These are phyloP conservation scores for Neurospora discreta DNA, from an alignment of 495 filamentous ascomycete species.

Conservation along the genomic window DNA sequence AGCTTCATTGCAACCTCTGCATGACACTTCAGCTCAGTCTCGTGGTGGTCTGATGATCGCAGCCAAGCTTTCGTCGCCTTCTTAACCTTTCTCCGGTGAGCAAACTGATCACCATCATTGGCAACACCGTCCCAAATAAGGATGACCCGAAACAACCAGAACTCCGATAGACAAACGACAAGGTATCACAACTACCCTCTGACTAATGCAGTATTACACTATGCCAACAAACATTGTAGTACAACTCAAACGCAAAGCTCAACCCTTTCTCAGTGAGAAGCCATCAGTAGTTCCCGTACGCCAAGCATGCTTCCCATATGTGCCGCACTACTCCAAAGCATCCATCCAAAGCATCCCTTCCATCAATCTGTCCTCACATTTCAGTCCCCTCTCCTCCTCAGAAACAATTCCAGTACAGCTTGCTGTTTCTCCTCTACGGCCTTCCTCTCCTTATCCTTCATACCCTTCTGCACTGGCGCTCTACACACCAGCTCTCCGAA, in stretches of 20 bases:
- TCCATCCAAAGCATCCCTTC: background rate
- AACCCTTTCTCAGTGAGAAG: background rate
- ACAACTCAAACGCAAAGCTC: background rate
- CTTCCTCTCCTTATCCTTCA: constrained; percentile 35
- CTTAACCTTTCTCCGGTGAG: background rate
- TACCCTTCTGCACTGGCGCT: constrained; percentile 15
- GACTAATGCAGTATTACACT: background rate
- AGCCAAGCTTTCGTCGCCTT: background rate
- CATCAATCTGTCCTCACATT: background rate
- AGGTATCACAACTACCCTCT: background rate
- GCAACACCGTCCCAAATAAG: background rate
- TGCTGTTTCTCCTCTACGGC: constrained; percentile 34
- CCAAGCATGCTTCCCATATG: background rate
- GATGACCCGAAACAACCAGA: background rate
- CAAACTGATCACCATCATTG: background rate
- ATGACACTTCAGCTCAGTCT: background rate
- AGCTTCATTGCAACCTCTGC: background rate
- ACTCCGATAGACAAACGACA: background rate
- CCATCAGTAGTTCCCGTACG: background rate
- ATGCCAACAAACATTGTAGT: background rate
- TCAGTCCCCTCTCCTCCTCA: constrained; percentile 15
- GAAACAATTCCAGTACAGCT: constrained; percentile 30
- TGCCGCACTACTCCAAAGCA: background rate
- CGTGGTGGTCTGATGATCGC: background rate
- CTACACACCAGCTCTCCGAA: constrained; percentile 38